Evolutionary conservation across 108 stramenopile species (phyloP), one percentile per base, ranked within the genome.

Genomic region (Cyclotella sp.): DNA sequence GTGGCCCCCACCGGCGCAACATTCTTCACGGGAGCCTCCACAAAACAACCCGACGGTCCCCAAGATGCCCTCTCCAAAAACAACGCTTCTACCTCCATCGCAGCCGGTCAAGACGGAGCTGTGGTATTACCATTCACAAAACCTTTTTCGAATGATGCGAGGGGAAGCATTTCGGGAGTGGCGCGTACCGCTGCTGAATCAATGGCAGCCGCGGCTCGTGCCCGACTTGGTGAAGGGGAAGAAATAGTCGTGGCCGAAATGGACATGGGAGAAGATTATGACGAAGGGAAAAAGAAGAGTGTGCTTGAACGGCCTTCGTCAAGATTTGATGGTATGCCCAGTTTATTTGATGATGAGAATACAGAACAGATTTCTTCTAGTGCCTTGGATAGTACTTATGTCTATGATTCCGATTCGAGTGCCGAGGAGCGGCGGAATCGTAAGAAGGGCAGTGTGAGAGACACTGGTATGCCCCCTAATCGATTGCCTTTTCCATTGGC

Each of bases 321-420:
- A 34, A 75, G 65, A 29, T 27, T 22, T 18, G 54, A 71, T 52
- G 60, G 70, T 28, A 42, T 58, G 51, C 68, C 72, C 13, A 52
- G 65, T 15, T 68, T 75, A 28, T 73, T 79, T 65, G 78, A 72
- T 30, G 59, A 61, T 45, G 79, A 81, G 65, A 68, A 72, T 16
- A 85, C 29, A 0, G n/a, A 69, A 16, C 42, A 61, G 40, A 70
- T 41, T 15, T 46, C 60, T 27, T 22, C 70, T 26, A 57, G 6
- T 58, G 82, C 51, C 16, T 41, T 59, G 46, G 64, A 68, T 66
- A 46, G 24, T 19, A 49, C 27, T 47, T 84, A 63, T 67, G 82
- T 81, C 55, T 95, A 95, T 68, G 93, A 95, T 79, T 91, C 91
- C 13, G 93, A 95, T 82, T 92, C 93, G 9, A 92, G 91, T 68